Base-by-base conservation (phyloP, 2,329 filamentous ascomycete species). In the Paraphaeosphaeria sporulosa region DNA sequence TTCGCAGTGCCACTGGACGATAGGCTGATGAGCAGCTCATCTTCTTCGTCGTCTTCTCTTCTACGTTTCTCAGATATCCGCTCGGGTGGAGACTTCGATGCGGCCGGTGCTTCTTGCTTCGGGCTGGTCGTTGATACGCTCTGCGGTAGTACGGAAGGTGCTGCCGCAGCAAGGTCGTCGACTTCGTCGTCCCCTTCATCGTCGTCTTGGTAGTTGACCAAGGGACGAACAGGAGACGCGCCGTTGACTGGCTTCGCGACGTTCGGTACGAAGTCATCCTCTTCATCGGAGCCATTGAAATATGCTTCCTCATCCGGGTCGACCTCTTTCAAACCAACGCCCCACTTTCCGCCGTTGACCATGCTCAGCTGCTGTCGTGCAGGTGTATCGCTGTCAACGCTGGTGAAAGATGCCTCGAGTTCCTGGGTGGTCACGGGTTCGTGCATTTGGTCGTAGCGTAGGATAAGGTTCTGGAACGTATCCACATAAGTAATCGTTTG, bases 121-220 rank as follows among this genome's bases (percentile, higher is more conserved):
- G 78, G 73, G 13, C 61, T 63, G 3, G 61, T 40, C 8, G 66
- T 61, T 17, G 70, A 57, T 21, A 65, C 55, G 15, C 73, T 71
- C 44, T 76, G 69, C 38, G 72, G 59, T 51, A 67, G 69, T 42
- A 70, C 75, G 61, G 70, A 60, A 61, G 65, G 79, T 64, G 61
- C 74, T 63, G 71, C 83, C 67, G 69, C 61, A 32, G 83, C 75
- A 58, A 89, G 84, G 46, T 86, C 81, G 71, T 89, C 89, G 77
- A 90, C 88, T 13, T 84, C 82, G 57, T 78, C 78, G 17, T 81
- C 79, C 12, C 80, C 80, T 10, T 86, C 87, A n/a, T 97, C 94
- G 67, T 97, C 94, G 40, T 96, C 96, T 0, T 90, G 88, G 74
- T 99, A 99, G 75, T 97, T 92, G 36, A 99, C 95, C 23, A 98